Evolutionary conservation across 2,329 filamentous ascomycete genomes (phyloP), one percentile per base, ranked within the genome.

Genomic region (Thermothelomyces thermophilus): DNA sequence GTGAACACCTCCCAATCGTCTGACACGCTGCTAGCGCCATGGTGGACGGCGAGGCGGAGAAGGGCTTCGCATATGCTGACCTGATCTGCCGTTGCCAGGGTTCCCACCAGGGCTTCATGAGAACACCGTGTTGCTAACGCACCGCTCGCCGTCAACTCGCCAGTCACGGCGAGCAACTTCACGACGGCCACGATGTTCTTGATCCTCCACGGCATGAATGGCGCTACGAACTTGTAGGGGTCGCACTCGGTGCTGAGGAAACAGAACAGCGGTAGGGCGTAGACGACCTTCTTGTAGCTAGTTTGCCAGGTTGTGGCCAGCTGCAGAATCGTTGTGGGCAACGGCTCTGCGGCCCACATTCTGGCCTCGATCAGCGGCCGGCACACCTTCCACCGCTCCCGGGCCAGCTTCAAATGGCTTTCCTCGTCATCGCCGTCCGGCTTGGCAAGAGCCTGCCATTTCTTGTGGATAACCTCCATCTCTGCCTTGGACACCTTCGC

Each of bases 51-150:
- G 57, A 82, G 68, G 33, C 71, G 64, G 47, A 80, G 64, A 13
- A 82, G 60, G 48, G 73, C 73, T 56, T 82, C 76, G 53, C 73
- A 75, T 43, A 80, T 64, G 9, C 72, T 74, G 3, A 77, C 69
- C 53, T 76, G 75, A 50, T 81, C 77, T 9, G 75, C 70, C 14
- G 69, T 66, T 3, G 62, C 60, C 16, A 80, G 57, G 8, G 55
- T 56, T 1, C 56, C 56, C 13, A 62, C 48, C 2, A 65, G 53
- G 37, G 58, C 58, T 14, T 58, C 56, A 39, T 65, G 61, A 19
- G 61, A 54, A 42, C 52, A 62, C 20, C 56, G 56, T 31, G 52
- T 58, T 31, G 50, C 56, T 8, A 65, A 56, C 30, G 56, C 63
- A 17, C 59, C 60, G 46, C 51, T 58, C 4, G 62, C 63, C 3